phyloP scores from a whole-genome alignment of 2,329 filamentous ascomycete species.

The Coniochaeta hoffmannii region DNA sequence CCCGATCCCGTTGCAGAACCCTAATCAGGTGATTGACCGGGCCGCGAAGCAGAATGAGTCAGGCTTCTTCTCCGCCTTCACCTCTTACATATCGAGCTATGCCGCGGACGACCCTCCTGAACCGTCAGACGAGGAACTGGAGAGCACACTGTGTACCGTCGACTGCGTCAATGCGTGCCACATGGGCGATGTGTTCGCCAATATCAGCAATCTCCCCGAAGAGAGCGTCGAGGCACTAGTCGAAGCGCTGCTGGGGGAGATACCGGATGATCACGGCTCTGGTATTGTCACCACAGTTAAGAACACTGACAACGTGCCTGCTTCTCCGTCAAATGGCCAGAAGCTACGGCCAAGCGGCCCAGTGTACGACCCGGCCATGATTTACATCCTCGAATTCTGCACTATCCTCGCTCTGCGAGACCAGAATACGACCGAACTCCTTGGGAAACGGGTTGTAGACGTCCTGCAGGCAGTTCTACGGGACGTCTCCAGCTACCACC shows the following conservation, averaged over 20 bases:
- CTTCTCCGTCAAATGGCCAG: conserved; percentile 51
- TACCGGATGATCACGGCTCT: conserved; percentile 75
- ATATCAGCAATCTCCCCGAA: conserved; percentile 50
- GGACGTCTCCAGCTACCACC: conserved; percentile 71
- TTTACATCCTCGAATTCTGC: conserved; percentile 87
- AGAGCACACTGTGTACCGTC: conserved; percentile 89
- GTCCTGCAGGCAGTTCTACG: conserved; percentile 75
- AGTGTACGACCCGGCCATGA: conserved; percentile 75
- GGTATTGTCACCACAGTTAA: conserved; percentile 84
- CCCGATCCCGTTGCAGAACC: conserved; percentile 80
- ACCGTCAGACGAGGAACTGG: conserved; percentile 92
- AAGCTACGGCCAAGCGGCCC: conserved; percentile 47
- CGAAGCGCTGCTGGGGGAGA: conserved; percentile 65
- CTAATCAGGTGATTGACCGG: conserved; percentile 87
- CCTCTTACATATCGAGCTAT: conserved; percentile 97
- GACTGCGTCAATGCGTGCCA: conserved; percentile 90
- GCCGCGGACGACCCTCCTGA: conserved; percentile 96
- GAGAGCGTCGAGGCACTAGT: conserved; percentile 43
- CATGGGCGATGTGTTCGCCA: conserved; percentile 73
- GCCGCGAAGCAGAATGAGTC: conserved; percentile 70
- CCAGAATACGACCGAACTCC: conserved; percentile 58
- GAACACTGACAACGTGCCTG: conserved; percentile 60
- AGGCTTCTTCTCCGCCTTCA: conserved; percentile 88
- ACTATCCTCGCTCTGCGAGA: conserved; percentile 76
- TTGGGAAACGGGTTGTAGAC: conserved; percentile 75